Base-by-base conservation (phyloP, 2,329 filamentous ascomycete species). In the Fusarium praegraminearum region DNA sequence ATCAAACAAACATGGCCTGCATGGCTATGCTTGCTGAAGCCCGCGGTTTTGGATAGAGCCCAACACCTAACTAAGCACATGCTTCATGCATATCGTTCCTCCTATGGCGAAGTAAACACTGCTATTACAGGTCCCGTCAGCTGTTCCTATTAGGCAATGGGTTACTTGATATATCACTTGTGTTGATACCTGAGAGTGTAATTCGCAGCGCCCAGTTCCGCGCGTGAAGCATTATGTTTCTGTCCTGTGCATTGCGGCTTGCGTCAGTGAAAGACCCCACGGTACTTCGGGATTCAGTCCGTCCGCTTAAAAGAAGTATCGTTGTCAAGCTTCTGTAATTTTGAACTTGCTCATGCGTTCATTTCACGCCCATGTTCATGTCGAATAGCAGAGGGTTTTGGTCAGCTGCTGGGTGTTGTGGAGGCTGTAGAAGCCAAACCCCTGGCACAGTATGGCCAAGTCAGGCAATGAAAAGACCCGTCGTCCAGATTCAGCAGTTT, bases 241-340 rank as follows among this genome's bases (percentile, higher is more conserved):
- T 24, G 24, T 53, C 12, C 7, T 40, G n/a, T 24, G 28, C 28
- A 22, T 43, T 60, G 22, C 33, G 45, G 30, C 33, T 32, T 40
- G 15, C 45, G 50, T 52, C 38, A 24, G 30, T 47, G 36, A 59
- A 49, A 43, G 45, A 46, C 28, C 45, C 40, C 26, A 50, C 68
- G 68, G 68, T 54, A 71, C 44, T 60, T 70, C 68, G 68, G 68
- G 68, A 71, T 55, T 56, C 55, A 52, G 52, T 36, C 68, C 67
- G 68, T 24, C 68, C 45, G 58, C 49, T 65, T 46, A 64, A 58
- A 67, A 58, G 41, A 40, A 35, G 49, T 26, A 51, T 65, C 51
- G 54, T 50, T 35, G 38, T 30, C 18, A 50, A 28, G 33, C 44
- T 58, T 55, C 53, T 35, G 44, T 67, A 33, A 57, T 44, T 49